Evolutionary conservation across 75 land plant species (phyloP), one percentile per base, ranked within the genome.

Genomic region (Gnetum montanum): DNA sequence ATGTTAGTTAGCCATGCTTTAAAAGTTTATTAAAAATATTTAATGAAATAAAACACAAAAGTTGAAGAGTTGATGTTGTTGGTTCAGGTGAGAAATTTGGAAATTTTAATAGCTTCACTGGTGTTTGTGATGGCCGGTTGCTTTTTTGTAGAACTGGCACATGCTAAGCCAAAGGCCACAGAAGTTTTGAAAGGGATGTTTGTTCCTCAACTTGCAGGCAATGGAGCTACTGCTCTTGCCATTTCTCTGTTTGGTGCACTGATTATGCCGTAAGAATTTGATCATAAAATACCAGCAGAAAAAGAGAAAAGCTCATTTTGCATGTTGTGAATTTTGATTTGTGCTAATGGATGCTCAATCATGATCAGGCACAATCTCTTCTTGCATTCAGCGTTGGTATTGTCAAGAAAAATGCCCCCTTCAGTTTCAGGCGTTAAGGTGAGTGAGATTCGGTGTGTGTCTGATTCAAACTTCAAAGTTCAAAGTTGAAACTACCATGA

Each of bases 171-270:
- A 4, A 45, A 73, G 7, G 20, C 81, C 34, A 35, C 59, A 31
- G 90, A 93, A 73, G 86, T 93, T 50, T 18, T 85, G 11, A 34
- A 71, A 38, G 98, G 98, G 0, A 61, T 93, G 16, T 81, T 85
- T 61, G 66, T 88, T 41, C 93, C 93, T 1, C 65, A 70, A 60
- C 69, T 80, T 7, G 71, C 74, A 60, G 93, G 89, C 36, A 58
- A 57, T 65, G 93, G 93, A 25, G 84, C 93, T 33, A 88, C 82
- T 58, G 85, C 71, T 3, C 73, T 77, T 38, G 93, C 93, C 0
- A 89, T 93, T 59, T 90, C 95, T 33, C 84, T 91, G n/a, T 80
- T 91, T 70, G 97, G 97, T 43, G 97, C 97, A 6, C 87, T 90
- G 78, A 83, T 90, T 55, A 71, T 90, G 76, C 94, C 92, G 69